Base-by-base conservation (phyloP, 2,329 filamentous ascomycete genomes). In the Microcyclospora tardicrescens region DNA sequence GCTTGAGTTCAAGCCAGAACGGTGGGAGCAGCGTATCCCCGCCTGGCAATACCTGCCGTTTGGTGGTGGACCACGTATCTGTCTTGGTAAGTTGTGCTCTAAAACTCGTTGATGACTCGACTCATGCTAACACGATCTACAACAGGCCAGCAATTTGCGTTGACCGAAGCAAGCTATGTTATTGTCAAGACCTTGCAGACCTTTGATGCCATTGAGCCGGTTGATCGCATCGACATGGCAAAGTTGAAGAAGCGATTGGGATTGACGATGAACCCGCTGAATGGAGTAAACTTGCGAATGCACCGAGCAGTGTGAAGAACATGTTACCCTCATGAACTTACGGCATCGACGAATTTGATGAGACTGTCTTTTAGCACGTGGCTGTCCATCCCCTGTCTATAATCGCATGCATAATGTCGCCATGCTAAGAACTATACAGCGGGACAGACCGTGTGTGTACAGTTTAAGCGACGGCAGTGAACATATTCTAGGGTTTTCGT, bases 1-100 rank as follows among this genome's bases (percentile, higher is more conserved):
- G 5, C 54, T 63, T 15, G 61, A 62, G 31, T 74, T 66, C 56
- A 58, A 53, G 40, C 69, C 67, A 1, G 67, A 66, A 52, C 57
- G 67, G 42, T 72, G 66, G 68, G 36, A 45, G 35, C 19, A 43
- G 16, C 45, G 28, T 28, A 32, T 45, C 0, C 43, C 49, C 9
- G 43, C 42, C 10, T 51, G 49, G 52, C 37, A 43, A 19, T 51
- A 33, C 24, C 19, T 47, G 19, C 63, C 63, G 0, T 66, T 66
- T 38, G 60, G 64, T 30, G 64, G 63, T 2, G 64, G 64, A 0
- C 63, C 63, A 5, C 41, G 64, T 6, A 60, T 65, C 27, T 66
- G 64, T 43, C 54, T 65, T n/a, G 63, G 63, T 11, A 8, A 24
- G 27, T 14, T n/a, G 12, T 16, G n/a, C 15, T 36, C 5, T 19